Percentiles rank a stretch among this genome's conserved stretches.
Evolutionary conservation across 2,329 filamentous ascomycete genomes (phyloP).

Genomic region (Cordyceps militaris): DNA sequence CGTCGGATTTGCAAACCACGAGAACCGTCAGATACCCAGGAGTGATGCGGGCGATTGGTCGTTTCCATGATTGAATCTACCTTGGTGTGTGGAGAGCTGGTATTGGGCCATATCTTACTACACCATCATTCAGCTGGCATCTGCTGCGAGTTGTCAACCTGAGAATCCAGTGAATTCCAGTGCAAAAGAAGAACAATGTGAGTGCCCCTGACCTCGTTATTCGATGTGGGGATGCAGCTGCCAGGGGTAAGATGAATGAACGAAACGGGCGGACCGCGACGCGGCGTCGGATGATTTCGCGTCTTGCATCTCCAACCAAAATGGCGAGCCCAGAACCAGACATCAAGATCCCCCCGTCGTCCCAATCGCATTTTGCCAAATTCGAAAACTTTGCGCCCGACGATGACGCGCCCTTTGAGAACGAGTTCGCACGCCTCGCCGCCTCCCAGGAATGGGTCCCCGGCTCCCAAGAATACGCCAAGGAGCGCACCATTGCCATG

Average conservation of each 20-base stretch:
- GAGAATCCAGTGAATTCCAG: too few species aligned
- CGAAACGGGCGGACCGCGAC: too few species aligned
- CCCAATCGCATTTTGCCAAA: constrained; percentile 26
- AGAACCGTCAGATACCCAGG: too few species aligned
- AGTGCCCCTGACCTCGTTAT: too few species aligned
- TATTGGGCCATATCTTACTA: too few species aligned
- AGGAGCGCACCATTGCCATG: constrained; percentile 26
- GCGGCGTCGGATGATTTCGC: background rate
- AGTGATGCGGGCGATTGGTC: too few species aligned
- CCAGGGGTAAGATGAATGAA: background rate
- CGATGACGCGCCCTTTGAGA: constrained; percentile 23
- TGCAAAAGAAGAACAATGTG: too few species aligned
- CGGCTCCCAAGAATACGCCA: constrained; percentile 22
- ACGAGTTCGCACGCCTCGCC: constrained; percentile 26
- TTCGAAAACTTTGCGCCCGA: constrained; percentile 24
- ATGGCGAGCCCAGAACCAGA: background rate
- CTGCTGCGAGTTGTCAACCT: too few species aligned
- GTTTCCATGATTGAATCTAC: too few species aligned
- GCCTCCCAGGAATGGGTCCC: constrained; percentile 25
- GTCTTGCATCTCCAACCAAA: background rate
- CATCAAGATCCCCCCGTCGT: constrained; percentile 14
- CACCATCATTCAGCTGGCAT: too few species aligned
- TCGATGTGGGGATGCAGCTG: background rate
- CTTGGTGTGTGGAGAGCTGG: too few species aligned
- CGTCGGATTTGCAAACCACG: too few species aligned